phyloP scores from a whole-genome alignment of 805 yeast species.

The Spathaspora arborariae region DNA sequence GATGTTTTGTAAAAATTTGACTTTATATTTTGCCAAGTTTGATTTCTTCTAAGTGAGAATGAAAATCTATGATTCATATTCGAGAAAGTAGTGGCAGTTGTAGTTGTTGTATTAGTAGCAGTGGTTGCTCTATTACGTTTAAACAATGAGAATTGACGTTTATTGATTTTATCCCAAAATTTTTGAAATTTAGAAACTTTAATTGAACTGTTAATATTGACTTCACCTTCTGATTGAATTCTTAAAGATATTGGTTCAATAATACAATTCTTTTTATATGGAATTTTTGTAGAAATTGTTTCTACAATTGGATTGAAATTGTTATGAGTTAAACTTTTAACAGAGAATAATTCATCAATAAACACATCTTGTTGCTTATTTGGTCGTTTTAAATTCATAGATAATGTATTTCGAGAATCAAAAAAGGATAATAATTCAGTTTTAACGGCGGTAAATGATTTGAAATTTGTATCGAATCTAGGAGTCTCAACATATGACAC shows the following conservation, averaged over 20 bases:
- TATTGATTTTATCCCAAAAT: neutral
- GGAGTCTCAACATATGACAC: slow-evolving; percentile 2
- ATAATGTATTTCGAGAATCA: neutral
- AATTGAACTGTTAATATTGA: slow-evolving; percentile 2
- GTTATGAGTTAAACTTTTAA: neutral
- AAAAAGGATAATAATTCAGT: neutral
- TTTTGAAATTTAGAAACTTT: slow-evolving; percentile 13
- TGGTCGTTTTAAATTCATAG: neutral
- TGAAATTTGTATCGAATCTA: neutral
- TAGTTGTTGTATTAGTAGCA: too few relatives aligned
- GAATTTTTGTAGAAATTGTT: neutral
- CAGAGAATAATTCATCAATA: neutral
- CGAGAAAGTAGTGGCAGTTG: neutral
- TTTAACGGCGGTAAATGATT: slow-evolving; percentile 1
- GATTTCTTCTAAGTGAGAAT: neutral
- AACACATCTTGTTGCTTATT: too few relatives aligned
- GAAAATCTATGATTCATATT: neutral
- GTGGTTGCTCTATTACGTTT: too few relatives aligned
- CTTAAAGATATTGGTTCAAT: neutral
- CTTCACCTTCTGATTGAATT: neutral
- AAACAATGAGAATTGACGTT: neutral
- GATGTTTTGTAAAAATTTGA: neutral
- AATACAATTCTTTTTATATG: neutral
- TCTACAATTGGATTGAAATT: slow-evolving; percentile 1
- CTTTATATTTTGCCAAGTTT: neutral